Conservation (phyloP, 495 filamentous ascomycete species). For the Aspergillus nidulans region DNA sequence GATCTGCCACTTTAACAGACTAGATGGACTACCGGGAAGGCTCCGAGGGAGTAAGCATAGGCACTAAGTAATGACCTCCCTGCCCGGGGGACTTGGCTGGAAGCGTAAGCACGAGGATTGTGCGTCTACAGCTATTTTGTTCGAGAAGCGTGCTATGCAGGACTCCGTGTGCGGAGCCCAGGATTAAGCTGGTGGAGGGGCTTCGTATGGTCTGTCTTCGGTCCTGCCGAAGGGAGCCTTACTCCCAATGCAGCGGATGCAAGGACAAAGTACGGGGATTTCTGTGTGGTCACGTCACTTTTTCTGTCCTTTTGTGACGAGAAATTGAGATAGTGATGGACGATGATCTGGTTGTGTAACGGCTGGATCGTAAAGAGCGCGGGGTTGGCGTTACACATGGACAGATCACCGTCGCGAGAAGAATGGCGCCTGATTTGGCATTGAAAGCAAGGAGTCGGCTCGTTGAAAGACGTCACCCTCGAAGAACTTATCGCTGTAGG, state of each 20-base stretch:
- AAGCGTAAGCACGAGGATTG: not conserved
- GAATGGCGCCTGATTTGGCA: slow-evolving; percentile 44
- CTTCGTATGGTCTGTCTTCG: not conserved
- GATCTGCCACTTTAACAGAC: not conserved
- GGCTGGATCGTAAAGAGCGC: not conserved
- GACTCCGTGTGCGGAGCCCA: not conserved
- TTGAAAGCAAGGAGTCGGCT: slow-evolving; percentile 64
- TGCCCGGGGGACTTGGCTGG: not conserved
- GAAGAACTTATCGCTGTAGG: slow-evolving; percentile 60
- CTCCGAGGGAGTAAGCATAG: not conserved
- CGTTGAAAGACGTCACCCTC: slow-evolving; percentile 69
- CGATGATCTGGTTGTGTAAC: not conserved
- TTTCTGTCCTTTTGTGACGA: not conserved
- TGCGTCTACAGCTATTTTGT: not conserved
- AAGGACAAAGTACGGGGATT: not conserved
- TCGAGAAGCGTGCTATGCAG: not conserved
- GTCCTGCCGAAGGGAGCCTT: not conserved
- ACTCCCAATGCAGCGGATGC: not conserved
- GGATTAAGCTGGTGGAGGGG: not conserved
- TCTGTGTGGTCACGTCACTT: not conserved
- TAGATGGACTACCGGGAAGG: not conserved
- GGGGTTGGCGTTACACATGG: not conserved
- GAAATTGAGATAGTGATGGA: not conserved
- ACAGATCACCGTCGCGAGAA: slow-evolving; percentile 32
- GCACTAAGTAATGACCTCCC: no score